These are phyloP conservation scores for Aspergillus uvarum DNA, from an alignment of 2,329 filamentous ascomycete genomes.

Conservation along the genomic window DNA sequence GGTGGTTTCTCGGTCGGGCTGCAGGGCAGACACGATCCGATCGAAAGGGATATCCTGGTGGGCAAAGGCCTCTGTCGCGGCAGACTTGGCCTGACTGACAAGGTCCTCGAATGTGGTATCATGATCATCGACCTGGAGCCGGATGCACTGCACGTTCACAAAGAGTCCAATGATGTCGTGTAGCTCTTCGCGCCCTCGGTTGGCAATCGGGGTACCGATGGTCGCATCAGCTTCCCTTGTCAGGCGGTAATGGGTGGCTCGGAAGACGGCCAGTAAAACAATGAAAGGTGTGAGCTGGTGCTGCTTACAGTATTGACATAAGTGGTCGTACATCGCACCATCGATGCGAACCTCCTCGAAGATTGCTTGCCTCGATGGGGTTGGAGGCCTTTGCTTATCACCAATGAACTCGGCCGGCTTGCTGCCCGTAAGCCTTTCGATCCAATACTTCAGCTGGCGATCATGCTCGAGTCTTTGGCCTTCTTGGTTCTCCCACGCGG, in stretches of 20 bases:
- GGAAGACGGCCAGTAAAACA: constrained; percentile 3
- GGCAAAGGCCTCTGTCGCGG: neutral
- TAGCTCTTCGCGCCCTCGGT: constrained; percentile 1
- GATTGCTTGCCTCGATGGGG: constrained; percentile 1
- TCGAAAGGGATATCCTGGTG: constrained; percentile 4
- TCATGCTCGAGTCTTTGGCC: neutral
- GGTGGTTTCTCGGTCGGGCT: neutral
- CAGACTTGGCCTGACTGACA: neutral
- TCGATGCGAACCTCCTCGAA: neutral
- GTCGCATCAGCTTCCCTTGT: constrained; percentile 5
- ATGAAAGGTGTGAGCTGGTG: constrained; percentile 1
- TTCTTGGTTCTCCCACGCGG: constrained; percentile 7
- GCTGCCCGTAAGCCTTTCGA: neutral
- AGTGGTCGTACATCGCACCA: neutral
- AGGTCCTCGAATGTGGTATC: constrained; percentile 1
- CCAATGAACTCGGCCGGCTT: constrained; percentile 6
- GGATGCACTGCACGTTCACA: constrained; percentile 12
- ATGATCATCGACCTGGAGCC: neutral
- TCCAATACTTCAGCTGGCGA: constrained; percentile 9
- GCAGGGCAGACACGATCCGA: neutral
- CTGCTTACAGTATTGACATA: neutral
- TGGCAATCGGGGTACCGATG: constrained; percentile 2
- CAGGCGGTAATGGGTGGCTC: constrained; percentile 12
- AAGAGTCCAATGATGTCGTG: constrained; percentile 8
- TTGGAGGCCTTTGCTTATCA: neutral